phyloP scores from a whole-genome alignment of 192 early-diverging fungal species.

The Umbelopsis sp. region DNA sequence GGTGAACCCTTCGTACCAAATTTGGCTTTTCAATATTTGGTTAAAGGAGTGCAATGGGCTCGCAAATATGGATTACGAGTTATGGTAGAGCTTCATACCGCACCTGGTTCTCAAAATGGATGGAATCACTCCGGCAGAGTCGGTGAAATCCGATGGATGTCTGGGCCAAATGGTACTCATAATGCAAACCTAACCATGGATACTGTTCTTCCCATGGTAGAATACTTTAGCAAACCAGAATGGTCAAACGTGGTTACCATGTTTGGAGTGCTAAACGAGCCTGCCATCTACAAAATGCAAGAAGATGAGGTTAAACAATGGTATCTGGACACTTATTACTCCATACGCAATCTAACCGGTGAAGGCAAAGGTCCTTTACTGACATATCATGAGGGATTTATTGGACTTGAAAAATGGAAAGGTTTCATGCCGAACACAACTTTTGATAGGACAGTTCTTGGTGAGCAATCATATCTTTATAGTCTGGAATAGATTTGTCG shows the following conservation, averaged over 20 bases:
- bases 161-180: constrained; percentile 42
- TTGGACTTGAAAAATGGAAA: constrained; percentile 37
- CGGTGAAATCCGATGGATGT: constrained; percentile 46
- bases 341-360: constrained; percentile 40
- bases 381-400: constrained; percentile 52
- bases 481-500: neutral
- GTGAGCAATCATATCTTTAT: constrained; percentile 30
- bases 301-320: constrained; percentile 33
- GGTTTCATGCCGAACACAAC: constrained; percentile 38
- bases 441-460: constrained; percentile 45
- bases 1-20: constrained; percentile 66
- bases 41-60: constrained; percentile 63
- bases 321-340: constrained; percentile 44
- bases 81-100: constrained; percentile 70
- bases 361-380: constrained; percentile 29
- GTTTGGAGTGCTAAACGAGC: constrained; percentile 59
- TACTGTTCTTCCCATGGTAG: constrained; percentile 54
- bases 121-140: constrained; percentile 57
- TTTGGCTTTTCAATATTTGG: constrained; percentile 57
- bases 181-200: constrained; percentile 56
- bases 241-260: constrained; percentile 48
- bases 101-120: constrained; percentile 76
- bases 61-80: constrained; percentile 65
- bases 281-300: constrained; percentile 35
- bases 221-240: constrained; percentile 51